phyloP scores from a whole-genome alignment of 164 flowering plant genomes.

The Kingdonia uniflora region DNA sequence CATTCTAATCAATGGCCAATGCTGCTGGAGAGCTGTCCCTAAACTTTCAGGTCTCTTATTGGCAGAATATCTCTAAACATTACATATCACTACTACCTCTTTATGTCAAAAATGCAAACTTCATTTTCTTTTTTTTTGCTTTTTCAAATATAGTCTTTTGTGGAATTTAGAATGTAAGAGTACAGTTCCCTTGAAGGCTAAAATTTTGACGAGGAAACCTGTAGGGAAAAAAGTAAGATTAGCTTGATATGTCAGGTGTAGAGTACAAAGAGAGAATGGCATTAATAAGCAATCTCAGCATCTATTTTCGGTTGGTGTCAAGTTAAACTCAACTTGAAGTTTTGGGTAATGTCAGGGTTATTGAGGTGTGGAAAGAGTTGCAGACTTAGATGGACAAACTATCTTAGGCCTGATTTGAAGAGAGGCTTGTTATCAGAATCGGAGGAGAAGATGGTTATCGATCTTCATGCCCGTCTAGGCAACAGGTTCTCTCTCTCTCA shows the following conservation, averaged over 20 bases:
- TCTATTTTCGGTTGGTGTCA: no score
- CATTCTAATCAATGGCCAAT: constrained; percentile 74
- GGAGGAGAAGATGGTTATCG: constrained; percentile 64
- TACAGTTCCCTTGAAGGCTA: neutral
- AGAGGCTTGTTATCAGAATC: constrained; percentile 54
- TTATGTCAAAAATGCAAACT: neutral
- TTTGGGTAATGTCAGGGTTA: constrained; percentile 24
- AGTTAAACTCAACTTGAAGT: no score
- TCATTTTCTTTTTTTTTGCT: neutral
- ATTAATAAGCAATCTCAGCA: no score
- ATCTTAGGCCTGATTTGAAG: constrained; percentile 63
- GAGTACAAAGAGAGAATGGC: no score
- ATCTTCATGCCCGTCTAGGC: constrained; percentile 61
- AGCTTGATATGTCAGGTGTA: no score
- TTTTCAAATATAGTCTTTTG: neutral
- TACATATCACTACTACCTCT: neutral
- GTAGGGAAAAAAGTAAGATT: no score
- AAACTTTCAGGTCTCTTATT: constrained; percentile 49
- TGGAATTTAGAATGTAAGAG: neutral
- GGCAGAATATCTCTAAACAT: neutral
- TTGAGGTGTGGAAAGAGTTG: constrained; percentile 67
- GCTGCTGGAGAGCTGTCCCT: constrained; percentile 80
- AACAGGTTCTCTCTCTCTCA: constrained; percentile 32
- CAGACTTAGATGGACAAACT: constrained; percentile 71
- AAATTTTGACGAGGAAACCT: constrained; percentile 4